These are phyloP conservation scores for Sporormia fimetaria DNA, from an alignment of 495 filamentous ascomycete genomes.

Conservation along the genomic window DNA sequence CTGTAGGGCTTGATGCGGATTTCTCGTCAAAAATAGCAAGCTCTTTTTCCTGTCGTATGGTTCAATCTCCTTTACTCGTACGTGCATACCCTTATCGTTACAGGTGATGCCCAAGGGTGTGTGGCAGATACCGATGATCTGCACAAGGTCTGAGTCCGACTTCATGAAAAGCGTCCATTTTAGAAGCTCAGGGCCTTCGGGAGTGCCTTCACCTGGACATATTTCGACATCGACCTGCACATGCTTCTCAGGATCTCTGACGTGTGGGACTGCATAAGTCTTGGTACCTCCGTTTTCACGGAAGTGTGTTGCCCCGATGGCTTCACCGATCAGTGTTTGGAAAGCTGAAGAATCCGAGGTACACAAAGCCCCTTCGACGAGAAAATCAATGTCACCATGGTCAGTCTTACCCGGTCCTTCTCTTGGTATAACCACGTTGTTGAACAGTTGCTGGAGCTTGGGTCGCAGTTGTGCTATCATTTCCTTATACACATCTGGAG, in stretches of 20 bases:
- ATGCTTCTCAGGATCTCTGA: conserved; percentile 27
- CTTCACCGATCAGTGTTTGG: not conserved
- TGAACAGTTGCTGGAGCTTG: conserved; percentile 7
- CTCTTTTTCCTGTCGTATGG: conserved; percentile 41
- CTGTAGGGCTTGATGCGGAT: conserved; percentile 41
- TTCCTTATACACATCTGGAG: conserved; percentile 16
- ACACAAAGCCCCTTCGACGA: conserved; percentile 22
- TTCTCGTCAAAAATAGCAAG: conserved; percentile 44
- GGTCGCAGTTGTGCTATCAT: conserved; percentile 1
- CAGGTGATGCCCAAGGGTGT: conserved; percentile 51
- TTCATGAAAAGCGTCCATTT: conserved; percentile 52
- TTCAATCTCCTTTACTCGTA: conserved; percentile 55
- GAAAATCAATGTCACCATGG: conserved; percentile 33
- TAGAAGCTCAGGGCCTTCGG: conserved; percentile 24
- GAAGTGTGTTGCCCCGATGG: conserved; percentile 7
- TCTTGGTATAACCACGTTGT: conserved; percentile 10
- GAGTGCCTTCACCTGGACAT: conserved; percentile 31
- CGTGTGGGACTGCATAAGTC: conserved; percentile 18
- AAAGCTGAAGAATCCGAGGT: not conserved
- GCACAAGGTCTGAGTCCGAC: conserved; percentile 56
- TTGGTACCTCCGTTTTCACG: conserved; percentile 2
- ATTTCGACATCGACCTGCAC: conserved; percentile 56
- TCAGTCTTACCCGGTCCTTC: conserved; percentile 30
- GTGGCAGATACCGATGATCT: conserved; percentile 50
- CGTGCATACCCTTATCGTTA: conserved; percentile 46